phyloP scores from a whole-genome alignment of 106 monocot genomes.

The Dendrobium catenatum region DNA sequence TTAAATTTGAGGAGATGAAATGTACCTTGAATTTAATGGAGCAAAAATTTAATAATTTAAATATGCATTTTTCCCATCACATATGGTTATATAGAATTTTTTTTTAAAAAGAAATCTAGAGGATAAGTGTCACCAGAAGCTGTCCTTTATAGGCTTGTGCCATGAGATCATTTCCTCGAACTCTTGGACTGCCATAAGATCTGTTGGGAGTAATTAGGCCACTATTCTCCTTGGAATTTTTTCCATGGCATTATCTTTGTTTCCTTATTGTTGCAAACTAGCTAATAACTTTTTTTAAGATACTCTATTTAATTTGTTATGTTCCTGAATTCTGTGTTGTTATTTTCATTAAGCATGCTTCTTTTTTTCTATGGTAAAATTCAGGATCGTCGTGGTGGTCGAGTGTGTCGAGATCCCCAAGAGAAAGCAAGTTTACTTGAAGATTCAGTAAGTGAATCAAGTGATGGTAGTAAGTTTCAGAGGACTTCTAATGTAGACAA shows the following conservation, averaged over 20 bases:
- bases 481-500: slow-evolving; percentile 8
- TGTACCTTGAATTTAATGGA: background rate
- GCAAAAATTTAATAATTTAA: no score
- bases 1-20: no score
- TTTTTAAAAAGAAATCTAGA: no score
- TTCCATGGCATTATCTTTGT: background rate
- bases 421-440: slow-evolving; percentile 29
- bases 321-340: background rate
- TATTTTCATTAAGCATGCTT: background rate
- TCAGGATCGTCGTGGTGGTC: slow-evolving; percentile 40
- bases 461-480: slow-evolving; percentile 26
- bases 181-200: background rate
- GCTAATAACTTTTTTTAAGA: background rate
- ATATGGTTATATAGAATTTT: no score
- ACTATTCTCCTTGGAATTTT: background rate
- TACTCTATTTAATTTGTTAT: no score
- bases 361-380: background rate
- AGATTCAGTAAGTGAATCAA: slow-evolving; percentile 18
- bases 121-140: background rate
- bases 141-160: background rate
- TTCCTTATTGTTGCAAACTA: background rate
- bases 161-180: background rate
- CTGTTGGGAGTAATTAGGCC: background rate
- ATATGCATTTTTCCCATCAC: no score
- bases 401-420: slow-evolving; percentile 17